A percentile compares a stretch with the other conserved stretches of the same genome.
phyloP scores from a whole-genome alignment of 2,329 filamentous ascomycete species.

The Exophiala spinifera region DNA sequence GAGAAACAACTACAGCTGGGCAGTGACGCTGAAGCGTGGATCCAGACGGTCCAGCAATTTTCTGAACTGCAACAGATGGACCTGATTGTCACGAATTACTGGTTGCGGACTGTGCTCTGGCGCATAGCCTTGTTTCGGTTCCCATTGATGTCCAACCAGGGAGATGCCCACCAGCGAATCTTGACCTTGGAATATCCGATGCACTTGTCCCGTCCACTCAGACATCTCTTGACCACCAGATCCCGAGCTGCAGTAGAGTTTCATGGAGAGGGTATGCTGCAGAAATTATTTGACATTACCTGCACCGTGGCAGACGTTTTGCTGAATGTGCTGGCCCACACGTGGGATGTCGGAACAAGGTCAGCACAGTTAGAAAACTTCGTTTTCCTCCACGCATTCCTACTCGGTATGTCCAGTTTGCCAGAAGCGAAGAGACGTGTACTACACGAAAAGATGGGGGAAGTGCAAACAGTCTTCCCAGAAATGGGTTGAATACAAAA shows the following conservation, averaged over 20 bases:
- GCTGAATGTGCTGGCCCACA: slow-evolving; percentile 43
- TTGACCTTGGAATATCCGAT: too few relatives aligned
- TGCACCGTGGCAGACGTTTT: slow-evolving; percentile 59
- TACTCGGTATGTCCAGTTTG: not conserved
- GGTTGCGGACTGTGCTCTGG: slow-evolving; percentile 50
- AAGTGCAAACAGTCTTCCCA: too few relatives aligned
- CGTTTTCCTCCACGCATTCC: not conserved
- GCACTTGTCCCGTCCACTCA: not conserved
- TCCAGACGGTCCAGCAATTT: slow-evolving; percentile 37
- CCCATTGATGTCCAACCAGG: too few relatives aligned
- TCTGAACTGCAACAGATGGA: slow-evolving; percentile 48
- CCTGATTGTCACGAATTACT: slow-evolving; percentile 49
- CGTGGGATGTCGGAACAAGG: not conserved
- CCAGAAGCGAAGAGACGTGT: too few relatives aligned
- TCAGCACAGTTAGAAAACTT: not conserved
- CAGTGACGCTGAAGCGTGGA: slow-evolving; percentile 38
- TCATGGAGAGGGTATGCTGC: slow-evolving; percentile 56
- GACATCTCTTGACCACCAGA: slow-evolving; percentile 39
- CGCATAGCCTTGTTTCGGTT: slow-evolving; percentile 42
- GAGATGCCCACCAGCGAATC: too few relatives aligned
- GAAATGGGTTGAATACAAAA: too few relatives aligned
- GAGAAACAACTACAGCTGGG: slow-evolving; percentile 43
- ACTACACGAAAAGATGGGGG: too few relatives aligned
- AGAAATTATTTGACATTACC: slow-evolving; percentile 60
- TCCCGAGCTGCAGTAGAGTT: slow-evolving; percentile 50